Conservation (phyloP, 2,329 filamentous ascomycete genomes). For the Stachybotrys chartarum region DNA sequence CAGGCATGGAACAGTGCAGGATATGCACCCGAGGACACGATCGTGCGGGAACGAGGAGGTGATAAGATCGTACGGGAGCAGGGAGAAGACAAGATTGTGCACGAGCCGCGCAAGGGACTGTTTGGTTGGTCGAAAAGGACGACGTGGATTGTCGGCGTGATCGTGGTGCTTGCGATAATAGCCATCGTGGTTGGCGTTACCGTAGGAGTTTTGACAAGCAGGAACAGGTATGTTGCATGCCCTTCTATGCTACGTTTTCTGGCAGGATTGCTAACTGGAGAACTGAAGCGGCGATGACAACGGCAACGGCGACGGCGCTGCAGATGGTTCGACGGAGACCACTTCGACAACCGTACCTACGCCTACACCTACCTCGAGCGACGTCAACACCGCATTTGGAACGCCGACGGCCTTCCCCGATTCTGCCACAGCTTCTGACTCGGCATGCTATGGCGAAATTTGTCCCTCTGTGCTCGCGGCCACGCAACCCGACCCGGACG, state of each 20-base stretch:
- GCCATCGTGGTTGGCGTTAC: not conserved
- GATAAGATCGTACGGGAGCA: not conserved
- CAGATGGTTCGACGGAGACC: not conserved
- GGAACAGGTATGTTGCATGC: not conserved
- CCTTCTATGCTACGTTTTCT: not conserved
- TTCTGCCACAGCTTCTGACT: not conserved
- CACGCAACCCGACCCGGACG: not conserved
- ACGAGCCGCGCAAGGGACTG: not conserved
- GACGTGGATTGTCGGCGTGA: not conserved
- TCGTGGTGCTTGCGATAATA: not conserved
- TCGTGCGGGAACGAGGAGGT: not conserved
- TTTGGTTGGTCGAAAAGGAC: constrained; percentile 1
- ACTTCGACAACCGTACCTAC: not conserved
- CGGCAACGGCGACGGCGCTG: not conserved
- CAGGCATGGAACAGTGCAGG: not conserved
- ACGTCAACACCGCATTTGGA: constrained; percentile 1
- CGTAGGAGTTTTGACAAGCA: not conserved
- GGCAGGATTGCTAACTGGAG: not conserved
- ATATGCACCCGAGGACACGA: not conserved
- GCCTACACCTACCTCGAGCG: not conserved
- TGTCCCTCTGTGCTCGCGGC: not conserved
- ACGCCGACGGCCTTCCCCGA: not conserved
- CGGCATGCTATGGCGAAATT: not conserved
- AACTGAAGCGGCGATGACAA: not conserved
- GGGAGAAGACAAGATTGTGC: not conserved